Base-by-base conservation (phyloP, 2,329 filamentous ascomycete genomes). In the Penicillium brevicompactum region DNA sequence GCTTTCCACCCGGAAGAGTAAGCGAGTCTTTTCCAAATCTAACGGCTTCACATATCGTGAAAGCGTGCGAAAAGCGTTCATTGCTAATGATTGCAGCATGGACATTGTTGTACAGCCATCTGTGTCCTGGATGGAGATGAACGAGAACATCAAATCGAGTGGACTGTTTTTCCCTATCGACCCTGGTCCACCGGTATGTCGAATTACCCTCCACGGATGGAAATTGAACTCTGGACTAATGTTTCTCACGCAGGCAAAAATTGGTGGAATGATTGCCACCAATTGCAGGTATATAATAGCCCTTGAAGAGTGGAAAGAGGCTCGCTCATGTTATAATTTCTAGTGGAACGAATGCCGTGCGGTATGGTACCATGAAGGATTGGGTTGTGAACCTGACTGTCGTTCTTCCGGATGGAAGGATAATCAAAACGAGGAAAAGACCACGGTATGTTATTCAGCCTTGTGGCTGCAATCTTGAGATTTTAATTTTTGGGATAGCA, bases 141-240 rank as follows among this genome's bases (percentile, higher is more conserved):
- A 97, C 66, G 85, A 88, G 61, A 81, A 86, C 46, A 86, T 89
- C 67, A 84, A 88, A 72, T 81, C 84, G 40, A 87, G 84, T 4
- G 90, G 90, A 0, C 83, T 97, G 1, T 96, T 96, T 76, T 95
- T 96, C 70, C 92, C 92, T 1, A 87, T 96, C 11, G 92, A 97
- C 67, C 92, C 92, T 13, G 90, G 90, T 70, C 87, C 87, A 40
- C 79, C 0, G 83, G 82, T 0, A 76, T 78, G 58, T 34, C 11
- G 4, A 5, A 34, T 11, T 27, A 27, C 24, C 24, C 24, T 8
- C 24, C 34, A 14, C 4, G 5, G n/a, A n/a, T 37, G 13, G 5
- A 16, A n/a, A 16, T 4, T 2, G n/a, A 13, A 7, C n/a, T 1
- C 18, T 18, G 18, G 18, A 18, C 14, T 37, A 1, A 14, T 37